These are phyloP conservation scores for Komagataella pastoris DNA, from an alignment of 805 yeast species.

Conservation along the genomic window DNA sequence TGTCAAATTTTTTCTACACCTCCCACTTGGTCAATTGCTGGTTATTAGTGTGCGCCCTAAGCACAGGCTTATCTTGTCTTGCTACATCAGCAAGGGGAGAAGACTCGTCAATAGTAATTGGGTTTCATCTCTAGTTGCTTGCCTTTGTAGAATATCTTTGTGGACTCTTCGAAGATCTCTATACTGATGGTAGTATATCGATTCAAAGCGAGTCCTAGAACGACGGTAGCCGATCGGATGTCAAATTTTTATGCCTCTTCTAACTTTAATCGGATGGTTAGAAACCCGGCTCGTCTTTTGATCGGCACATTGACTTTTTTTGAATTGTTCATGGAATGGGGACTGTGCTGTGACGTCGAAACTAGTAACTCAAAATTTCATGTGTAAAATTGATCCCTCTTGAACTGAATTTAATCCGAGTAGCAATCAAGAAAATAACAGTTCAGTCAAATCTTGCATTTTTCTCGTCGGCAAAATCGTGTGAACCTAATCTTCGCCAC, in stretches of 20 bases:
- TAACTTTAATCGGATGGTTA: neutral
- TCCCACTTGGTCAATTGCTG: no score
- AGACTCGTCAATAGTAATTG: neutral
- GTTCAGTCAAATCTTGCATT: neutral
- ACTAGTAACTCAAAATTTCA: neutral
- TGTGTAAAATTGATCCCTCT: neutral
- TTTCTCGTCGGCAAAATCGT: neutral
- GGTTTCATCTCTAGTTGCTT: neutral
- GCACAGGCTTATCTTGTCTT: neutral
- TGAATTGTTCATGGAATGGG: neutral
- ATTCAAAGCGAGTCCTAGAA: conserved; percentile 25
- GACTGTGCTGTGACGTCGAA: neutral
- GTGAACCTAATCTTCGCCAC: neutral
- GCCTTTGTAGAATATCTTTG: neutral
- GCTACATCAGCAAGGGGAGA: neutral
- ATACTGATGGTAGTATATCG: conserved; percentile 20
- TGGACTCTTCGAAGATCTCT: conserved; percentile 27
- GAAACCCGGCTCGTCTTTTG: neutral
- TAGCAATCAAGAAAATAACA: neutral
- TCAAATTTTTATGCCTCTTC: conserved; percentile 2
- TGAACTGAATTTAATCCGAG: neutral
- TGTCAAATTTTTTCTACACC: no score
- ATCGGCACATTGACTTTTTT: neutral
- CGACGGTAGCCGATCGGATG: conserved; percentile 1
- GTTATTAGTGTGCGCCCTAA: no score